Evolutionary conservation across 306 rosid species (phyloP).

Genomic region (Sicyos edulis): DNA sequence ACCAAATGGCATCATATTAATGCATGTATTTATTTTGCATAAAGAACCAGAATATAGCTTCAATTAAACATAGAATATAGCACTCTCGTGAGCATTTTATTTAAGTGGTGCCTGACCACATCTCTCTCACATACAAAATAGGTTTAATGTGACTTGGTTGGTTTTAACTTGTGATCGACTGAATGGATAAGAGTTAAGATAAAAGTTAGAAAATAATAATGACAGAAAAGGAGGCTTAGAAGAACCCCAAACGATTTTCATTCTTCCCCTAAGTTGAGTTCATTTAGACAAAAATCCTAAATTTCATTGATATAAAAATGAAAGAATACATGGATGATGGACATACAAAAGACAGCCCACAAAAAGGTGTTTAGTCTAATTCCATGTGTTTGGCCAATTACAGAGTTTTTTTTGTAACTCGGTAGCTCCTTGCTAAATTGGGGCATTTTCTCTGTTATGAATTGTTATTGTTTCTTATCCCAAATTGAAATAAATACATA

Average conservation of each 20-base stretch:
- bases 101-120: background rate
- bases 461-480: background rate
- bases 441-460: background rate
- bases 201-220: background rate
- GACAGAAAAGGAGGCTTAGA: background rate
- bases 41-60: background rate
- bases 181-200: background rate
- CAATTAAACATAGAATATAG: background rate
- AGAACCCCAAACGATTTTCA: too few relatives aligned
- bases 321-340: too few relatives aligned
- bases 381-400: background rate
- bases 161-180: background rate
- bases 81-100: background rate
- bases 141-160: background rate
- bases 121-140: conserved; percentile 1
- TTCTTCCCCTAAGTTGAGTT: background rate
- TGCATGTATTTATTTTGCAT: background rate
- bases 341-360: too few relatives aligned
- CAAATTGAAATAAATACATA: background rate
- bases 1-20: conserved; percentile 9
- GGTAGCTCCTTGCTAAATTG: background rate
- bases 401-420: background rate
- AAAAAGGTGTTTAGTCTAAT: background rate
- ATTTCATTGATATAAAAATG: too few relatives aligned
- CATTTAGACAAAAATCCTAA: too few relatives aligned